Conservation (phyloP, 2,329 filamentous ascomycete genomes). For the Lachnellula arida region DNA sequence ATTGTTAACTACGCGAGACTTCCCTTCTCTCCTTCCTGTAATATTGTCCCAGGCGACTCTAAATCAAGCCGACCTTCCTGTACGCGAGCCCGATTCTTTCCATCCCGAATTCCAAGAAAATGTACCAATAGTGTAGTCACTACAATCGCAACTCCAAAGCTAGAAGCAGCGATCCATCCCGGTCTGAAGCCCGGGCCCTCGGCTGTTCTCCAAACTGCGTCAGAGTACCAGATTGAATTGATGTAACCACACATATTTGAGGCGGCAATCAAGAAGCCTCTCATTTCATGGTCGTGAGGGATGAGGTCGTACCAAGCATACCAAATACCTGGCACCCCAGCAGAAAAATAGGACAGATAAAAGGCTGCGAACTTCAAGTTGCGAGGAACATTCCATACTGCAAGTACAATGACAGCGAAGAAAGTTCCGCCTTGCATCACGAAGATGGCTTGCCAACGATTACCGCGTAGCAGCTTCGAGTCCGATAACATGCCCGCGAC, state of each 20-base stretch:
- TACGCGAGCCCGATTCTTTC: not conserved
- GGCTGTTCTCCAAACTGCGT: slow-evolving; percentile 24
- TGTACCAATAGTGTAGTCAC: not conserved
- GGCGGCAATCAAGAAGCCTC: slow-evolving; percentile 22
- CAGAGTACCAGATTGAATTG: slow-evolving; percentile 21
- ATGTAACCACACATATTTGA: slow-evolving; percentile 21
- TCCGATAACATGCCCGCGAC: slow-evolving; percentile 24
- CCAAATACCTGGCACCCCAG: slow-evolving; percentile 31
- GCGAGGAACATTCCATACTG: slow-evolving; percentile 30
- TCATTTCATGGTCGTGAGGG: slow-evolving; percentile 26
- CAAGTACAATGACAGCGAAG: slow-evolving; percentile 29
- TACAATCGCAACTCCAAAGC: slow-evolving; percentile 10
- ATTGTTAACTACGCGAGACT: no score
- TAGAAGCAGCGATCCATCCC: slow-evolving; percentile 15
- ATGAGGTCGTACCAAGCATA: slow-evolving; percentile 32
- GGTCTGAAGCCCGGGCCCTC: slow-evolving; percentile 20
- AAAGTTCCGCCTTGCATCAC: slow-evolving; percentile 22
- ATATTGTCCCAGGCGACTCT: not conserved
- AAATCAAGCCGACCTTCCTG: not conserved
- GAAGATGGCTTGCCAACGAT: slow-evolving; percentile 22
- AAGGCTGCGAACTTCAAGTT: slow-evolving; percentile 31
- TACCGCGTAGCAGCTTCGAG: slow-evolving; percentile 21
- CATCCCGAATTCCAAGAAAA: not conserved
- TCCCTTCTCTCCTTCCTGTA: no score
- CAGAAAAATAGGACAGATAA: slow-evolving; percentile 31